Evolutionary conservation across 2,329 filamentous ascomycete genomes (phyloP).

Genomic region (Alternaria angustiovoidea): DNA sequence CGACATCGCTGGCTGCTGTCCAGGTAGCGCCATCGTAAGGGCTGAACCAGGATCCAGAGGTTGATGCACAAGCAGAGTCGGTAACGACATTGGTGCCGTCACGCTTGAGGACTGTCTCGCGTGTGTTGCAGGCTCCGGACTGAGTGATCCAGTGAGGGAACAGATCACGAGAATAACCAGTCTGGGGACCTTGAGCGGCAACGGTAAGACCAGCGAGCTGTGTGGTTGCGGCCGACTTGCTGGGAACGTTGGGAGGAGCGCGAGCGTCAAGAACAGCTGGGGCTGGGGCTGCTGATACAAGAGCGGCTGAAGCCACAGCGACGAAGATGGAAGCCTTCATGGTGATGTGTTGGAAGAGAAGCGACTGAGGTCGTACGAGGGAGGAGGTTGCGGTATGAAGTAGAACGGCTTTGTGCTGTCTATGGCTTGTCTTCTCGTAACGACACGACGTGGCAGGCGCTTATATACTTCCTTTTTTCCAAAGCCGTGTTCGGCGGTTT

Average conservation of each 20-base stretch:
- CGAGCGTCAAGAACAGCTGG: constrained; percentile 41
- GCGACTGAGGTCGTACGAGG: neutral
- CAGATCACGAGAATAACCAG: constrained; percentile 69
- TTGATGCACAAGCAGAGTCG: constrained; percentile 67
- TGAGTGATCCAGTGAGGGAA: constrained; percentile 78
- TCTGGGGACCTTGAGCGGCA: constrained; percentile 61
- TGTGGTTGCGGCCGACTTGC: constrained; percentile 63
- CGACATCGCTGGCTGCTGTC: constrained; percentile 73
- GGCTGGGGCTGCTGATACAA: constrained; percentile 41
- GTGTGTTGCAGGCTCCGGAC: constrained; percentile 69
- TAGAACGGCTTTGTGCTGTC: neutral
- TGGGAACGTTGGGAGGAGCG: constrained; percentile 69
- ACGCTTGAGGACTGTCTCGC: constrained; percentile 75
- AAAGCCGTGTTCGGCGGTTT: constrained; percentile 2
- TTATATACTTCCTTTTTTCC: constrained; percentile 24
- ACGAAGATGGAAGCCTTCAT: constrained; percentile 45
- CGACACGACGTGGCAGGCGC: constrained; percentile 16
- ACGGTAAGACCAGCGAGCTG: constrained; percentile 68
- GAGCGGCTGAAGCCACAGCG: constrained; percentile 32
- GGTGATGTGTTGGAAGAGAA: constrained; percentile 3
- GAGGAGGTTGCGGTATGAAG: neutral
- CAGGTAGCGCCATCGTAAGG: constrained; percentile 78
- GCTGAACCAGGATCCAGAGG: constrained; percentile 72
- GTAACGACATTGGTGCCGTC: constrained; percentile 72
- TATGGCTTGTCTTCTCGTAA: constrained; percentile 5